A percentile compares a stretch with the other conserved stretches of the same genome.
phyloP scores from a whole-genome alignment of 495 filamentous ascomycete species.

The Penicillium cataractarum region DNA sequence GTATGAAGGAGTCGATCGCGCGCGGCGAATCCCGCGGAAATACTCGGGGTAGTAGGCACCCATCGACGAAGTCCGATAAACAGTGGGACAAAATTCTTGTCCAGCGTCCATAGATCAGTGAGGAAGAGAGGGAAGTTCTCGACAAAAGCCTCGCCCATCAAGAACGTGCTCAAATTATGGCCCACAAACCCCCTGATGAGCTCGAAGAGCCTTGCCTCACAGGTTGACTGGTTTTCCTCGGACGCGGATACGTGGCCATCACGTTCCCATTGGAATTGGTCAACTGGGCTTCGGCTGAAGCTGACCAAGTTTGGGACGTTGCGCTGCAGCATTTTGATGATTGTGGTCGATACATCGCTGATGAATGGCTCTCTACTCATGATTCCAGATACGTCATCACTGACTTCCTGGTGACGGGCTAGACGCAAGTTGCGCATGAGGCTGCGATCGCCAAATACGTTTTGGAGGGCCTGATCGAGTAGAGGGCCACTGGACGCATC shows the following conservation, averaged over 20 bases:
- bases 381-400: constrained; percentile 35
- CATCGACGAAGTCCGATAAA: constrained; percentile 56
- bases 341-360: constrained; percentile 38
- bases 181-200: constrained; percentile 60
- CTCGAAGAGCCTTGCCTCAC: constrained; percentile 55
- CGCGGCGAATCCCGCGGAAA: constrained; percentile 57
- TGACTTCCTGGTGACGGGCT: constrained; percentile 38
- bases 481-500: constrained; percentile 36
- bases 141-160: constrained; percentile 60
- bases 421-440: constrained; percentile 37
- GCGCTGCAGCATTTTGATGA: constrained; percentile 42
- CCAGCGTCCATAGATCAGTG: constrained; percentile 58
- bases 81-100: constrained; percentile 55
- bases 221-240: constrained; percentile 37
- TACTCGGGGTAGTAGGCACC: constrained; percentile 50
- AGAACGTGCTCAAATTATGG: constrained; percentile 48
- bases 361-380: constrained; percentile 51
- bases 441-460: constrained; percentile 54
- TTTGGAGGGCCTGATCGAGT: constrained; percentile 45
- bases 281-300: constrained; percentile 60
- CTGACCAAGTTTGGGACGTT: constrained; percentile 57
- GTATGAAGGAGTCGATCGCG: constrained; percentile 52
- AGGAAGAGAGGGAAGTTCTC: constrained; percentile 57
- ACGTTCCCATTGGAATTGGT: constrained; percentile 66
- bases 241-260: constrained; percentile 40